Conservation (phyloP, 495 filamentous ascomycete genomes). For the Pyronema domesticum region DNA sequence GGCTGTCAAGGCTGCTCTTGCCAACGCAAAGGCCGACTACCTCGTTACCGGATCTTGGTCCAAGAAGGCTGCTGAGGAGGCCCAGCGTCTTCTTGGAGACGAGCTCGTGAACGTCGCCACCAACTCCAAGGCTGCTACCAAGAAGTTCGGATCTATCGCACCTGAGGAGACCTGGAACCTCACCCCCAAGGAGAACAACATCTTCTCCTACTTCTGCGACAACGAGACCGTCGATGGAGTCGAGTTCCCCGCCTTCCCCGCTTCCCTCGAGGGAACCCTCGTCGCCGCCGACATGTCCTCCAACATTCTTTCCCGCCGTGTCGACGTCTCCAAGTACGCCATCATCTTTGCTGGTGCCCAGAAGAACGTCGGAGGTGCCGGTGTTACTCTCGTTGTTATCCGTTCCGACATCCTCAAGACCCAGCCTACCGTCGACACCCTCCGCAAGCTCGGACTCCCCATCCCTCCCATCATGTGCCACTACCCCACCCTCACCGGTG, state of each 20-base stretch:
- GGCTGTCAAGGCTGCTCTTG: conserved; percentile 41
- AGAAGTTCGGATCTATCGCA: conserved; percentile 74
- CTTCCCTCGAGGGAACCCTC: conserved; percentile 41
- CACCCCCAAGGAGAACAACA: conserved; percentile 42
- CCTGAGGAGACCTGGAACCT: conserved; percentile 58
- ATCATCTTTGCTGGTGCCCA: conserved; percentile 66
- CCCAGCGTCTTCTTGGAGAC: conserved; percentile 51
- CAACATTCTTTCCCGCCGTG: conserved; percentile 45
- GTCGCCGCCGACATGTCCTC: conserved; percentile 78
- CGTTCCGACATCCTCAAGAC: conserved; percentile 49
- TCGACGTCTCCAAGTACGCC: conserved; percentile 56
- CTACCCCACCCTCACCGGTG: conserved; percentile 66
- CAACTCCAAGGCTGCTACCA: conserved; percentile 49
- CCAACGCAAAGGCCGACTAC: conserved; percentile 62
- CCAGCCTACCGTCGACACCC: conserved; percentile 41
- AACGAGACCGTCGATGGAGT: conserved; percentile 93
- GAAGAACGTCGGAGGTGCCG: conserved; percentile 77
- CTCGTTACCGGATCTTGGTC: conserved; percentile 89
- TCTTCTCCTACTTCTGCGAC: conserved; percentile 78
- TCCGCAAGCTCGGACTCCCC: conserved; percentile 59
- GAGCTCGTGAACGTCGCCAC: conserved; percentile 62
- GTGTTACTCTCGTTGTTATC: conserved; percentile 67
- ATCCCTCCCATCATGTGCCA: conserved; percentile 60
- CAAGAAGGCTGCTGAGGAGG: conserved; percentile 78
- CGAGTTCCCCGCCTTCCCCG: conserved; percentile 70